Base-by-base conservation (phyloP, 257 asterid genomes). In the Lantana camara region DNA sequence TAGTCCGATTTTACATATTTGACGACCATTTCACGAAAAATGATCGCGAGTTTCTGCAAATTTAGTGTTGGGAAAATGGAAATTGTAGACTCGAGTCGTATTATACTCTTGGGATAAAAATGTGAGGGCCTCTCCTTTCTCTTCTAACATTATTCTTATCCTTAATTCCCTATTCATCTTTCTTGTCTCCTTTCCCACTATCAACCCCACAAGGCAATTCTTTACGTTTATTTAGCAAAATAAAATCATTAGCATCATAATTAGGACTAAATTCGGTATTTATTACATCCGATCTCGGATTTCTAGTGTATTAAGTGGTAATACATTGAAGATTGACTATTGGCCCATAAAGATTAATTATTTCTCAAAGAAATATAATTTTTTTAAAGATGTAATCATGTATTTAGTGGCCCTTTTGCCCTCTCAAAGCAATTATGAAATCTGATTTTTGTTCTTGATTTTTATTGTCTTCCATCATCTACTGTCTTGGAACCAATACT, bases 71-170 rank as follows among this genome's bases (percentile, higher is more conserved):
- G n/a, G n/a, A n/a, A n/a, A n/a, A n/a, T n/a, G n/a, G n/a, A n/a
- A n/a, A n/a, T n/a, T n/a, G n/a, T n/a, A n/a, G n/a, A n/a, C n/a
- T n/a, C n/a, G n/a, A n/a, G n/a, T n/a, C n/a, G n/a, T n/a, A n/a
- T n/a, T n/a, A n/a, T n/a, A n/a, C n/a, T n/a, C n/a, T n/a, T n/a
- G n/a, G n/a, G n/a, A n/a, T n/a, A n/a, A n/a, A n/a, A n/a, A n/a
- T n/a, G n/a, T n/a, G n/a, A n/a, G n/a, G n/a, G n/a, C n/a, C n/a
- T n/a, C 16, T 71, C 67, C 76, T 74, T 74, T 64, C 62, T 75
- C 69, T 56, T 32, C 64, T 35, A 32, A 42, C 67, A 73, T 67
- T 74, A 71, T 80, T 74, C 79, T 77, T 73, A 66, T 68, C 85
- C 64, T 72, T n/a, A n/a, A n/a, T n/a, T n/a, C n/a, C n/a, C 64